Conservation (phyloP, 495 filamentous ascomycete species). For the Hypoxylon intermedium region DNA sequence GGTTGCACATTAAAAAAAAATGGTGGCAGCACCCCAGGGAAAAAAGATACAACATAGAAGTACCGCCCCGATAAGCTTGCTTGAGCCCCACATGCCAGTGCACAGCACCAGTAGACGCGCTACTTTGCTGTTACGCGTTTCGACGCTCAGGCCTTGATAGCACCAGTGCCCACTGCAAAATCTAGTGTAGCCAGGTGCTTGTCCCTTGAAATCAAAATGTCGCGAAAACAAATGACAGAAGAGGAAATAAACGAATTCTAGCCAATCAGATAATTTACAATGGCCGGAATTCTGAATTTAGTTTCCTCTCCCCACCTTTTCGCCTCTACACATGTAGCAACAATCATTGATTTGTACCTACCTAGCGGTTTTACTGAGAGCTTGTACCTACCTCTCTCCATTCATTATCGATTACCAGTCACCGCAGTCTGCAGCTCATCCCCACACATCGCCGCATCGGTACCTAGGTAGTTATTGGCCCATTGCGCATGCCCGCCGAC, state of each 20-base stretch:
- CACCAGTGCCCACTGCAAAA: conserved; percentile 10
- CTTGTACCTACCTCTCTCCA: neutral
- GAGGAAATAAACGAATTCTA: conserved; percentile 12
- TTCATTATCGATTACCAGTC: conserved; percentile 8
- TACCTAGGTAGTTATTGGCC: neutral
- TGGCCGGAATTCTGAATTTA: conserved; percentile 4
- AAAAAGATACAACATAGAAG: conserved; percentile 6
- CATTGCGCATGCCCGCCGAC: neutral
- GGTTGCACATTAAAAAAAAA: conserved; percentile 27
- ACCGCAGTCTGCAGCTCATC: neutral
- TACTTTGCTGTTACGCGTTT: conserved; percentile 29
- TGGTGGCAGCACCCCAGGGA: neutral
- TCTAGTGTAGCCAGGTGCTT: neutral
- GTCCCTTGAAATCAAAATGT: conserved; percentile 10
- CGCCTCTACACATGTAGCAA: too few relatives aligned
- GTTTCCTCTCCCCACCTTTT: neutral
- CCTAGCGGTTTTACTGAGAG: neutral
- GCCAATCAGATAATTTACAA: conserved; percentile 35
- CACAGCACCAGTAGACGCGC: conserved; percentile 27
- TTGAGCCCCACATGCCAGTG: conserved; percentile 14
- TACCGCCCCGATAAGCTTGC: conserved; percentile 21
- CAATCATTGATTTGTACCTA: conserved; percentile 2
- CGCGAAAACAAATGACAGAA: conserved; percentile 27
- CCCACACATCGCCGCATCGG: conserved; percentile 11
- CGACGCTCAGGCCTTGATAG: conserved; percentile 9